Conservation (phyloP, 2,329 filamentous ascomycete species). For the Trichoderma sp. region DNA sequence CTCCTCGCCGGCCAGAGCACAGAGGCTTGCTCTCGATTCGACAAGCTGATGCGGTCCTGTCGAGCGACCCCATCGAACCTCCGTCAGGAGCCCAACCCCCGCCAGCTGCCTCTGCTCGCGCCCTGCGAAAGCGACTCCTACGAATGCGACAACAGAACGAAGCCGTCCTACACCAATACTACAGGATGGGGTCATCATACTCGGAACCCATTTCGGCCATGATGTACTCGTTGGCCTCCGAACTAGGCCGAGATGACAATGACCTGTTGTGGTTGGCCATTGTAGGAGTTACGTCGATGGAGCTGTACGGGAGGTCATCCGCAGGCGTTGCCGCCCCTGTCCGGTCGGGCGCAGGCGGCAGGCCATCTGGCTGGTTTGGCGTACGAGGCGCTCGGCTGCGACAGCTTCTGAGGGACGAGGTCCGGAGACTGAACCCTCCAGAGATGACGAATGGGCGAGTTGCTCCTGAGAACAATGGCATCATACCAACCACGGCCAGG, state of each 20-base stretch:
- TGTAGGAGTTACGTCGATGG: conserved; percentile 91
- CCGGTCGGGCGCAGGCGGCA: conserved; percentile 57
- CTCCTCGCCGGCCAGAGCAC: conserved; percentile 62
- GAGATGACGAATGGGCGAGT: conserved; percentile 64
- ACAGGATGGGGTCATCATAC: conserved; percentile 83
- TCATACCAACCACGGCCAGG: conserved; percentile 84
- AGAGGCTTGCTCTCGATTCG: conserved; percentile 61
- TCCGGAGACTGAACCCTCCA: conserved; percentile 86
- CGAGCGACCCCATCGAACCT: conserved; percentile 54
- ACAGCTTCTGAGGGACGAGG: conserved; percentile 87
- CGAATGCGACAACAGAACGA: conserved; percentile 79
- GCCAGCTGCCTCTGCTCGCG: conserved; percentile 68
- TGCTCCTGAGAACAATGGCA: conserved; percentile 69
- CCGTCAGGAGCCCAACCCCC: conserved; percentile 62
- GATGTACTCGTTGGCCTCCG: conserved; percentile 91
- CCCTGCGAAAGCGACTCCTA: conserved; percentile 72
- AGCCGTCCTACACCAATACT: conserved; percentile 75
- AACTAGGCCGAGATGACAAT: conserved; percentile 94
- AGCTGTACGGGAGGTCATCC: conserved; percentile 84
- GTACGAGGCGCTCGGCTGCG: conserved; percentile 81
- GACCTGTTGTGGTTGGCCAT: conserved; percentile 94
- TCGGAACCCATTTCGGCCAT: conserved; percentile 94
- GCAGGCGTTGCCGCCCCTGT: conserved; percentile 70
- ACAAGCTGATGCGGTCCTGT: conserved; percentile 50
- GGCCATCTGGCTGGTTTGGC: conserved; percentile 74